Conservation (phyloP, 2,329 filamentous ascomycete genomes). For the Albifimbria verrucaria region DNA sequence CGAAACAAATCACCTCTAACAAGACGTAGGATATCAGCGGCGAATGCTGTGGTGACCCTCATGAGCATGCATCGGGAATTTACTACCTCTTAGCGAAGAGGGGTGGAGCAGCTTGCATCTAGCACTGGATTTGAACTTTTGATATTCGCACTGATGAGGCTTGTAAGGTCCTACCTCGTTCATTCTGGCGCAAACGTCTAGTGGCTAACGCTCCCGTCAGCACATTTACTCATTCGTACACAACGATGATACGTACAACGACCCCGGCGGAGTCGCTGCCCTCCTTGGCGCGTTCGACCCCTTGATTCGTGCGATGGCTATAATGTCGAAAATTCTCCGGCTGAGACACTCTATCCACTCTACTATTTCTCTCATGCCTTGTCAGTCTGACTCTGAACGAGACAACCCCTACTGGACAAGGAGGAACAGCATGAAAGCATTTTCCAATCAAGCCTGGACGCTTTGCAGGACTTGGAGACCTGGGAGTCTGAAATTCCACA, state of each 20-base stretch:
- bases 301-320: constrained; percentile 23
- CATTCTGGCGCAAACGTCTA: no score
- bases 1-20: no score
- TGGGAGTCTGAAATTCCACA: constrained; percentile 26
- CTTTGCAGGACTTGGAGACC: constrained; percentile 22
- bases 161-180: no score
- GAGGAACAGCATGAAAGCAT: background rate
- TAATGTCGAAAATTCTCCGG: constrained; percentile 24
- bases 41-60: constrained; percentile 21
- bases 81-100: constrained; percentile 29
- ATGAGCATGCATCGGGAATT: constrained; percentile 28
- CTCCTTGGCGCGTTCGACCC: constrained; percentile 25
- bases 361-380: no score
- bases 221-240: constrained; percentile 30
- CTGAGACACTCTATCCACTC: constrained; percentile 7
- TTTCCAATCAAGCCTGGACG: constrained; percentile 21
- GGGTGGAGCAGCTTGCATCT: constrained; percentile 27
- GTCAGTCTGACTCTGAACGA: no score
- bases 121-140: constrained; percentile 26
- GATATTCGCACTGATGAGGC: constrained; percentile 22
- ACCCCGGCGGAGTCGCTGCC: constrained; percentile 24
- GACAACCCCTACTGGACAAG: no score
- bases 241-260: constrained; percentile 25
- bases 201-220: no score
- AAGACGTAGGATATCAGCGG: constrained; percentile 29